Evolutionary conservation across 306 rosid species (phyloP).

Genomic region (Vachellia collinsii): DNA sequence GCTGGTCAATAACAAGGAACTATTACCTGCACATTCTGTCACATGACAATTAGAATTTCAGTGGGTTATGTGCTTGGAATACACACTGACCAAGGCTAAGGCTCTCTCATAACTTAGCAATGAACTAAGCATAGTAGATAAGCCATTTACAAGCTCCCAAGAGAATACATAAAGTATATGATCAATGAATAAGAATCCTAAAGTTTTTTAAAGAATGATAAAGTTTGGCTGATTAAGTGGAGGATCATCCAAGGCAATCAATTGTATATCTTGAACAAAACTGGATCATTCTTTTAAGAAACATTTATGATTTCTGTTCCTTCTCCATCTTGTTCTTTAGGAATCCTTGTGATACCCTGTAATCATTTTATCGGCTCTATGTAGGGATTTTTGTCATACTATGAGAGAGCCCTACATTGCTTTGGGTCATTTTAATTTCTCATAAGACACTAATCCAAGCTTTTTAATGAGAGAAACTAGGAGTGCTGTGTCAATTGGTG

Average conservation of each 20-base stretch:
- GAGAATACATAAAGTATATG: neutral
- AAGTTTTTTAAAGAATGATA: neutral
- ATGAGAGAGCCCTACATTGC: neutral
- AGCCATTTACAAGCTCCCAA: neutral
- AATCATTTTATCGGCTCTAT: neutral
- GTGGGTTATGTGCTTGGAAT: neutral
- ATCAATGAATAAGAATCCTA: neutral
- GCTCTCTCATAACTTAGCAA: neutral
- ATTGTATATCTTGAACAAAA: neutral
- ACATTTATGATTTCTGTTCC: neutral
- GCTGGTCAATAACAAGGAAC: neutral
- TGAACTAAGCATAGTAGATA: neutral
- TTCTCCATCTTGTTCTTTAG: neutral
- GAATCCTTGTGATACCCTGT: neutral
- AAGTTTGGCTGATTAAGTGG: neutral
- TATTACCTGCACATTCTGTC: neutral
- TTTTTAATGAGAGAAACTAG: neutral
- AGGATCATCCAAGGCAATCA: neutral
- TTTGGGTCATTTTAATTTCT: neutral
- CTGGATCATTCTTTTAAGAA: neutral
- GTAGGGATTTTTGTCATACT: neutral
- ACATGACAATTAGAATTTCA: neutral
- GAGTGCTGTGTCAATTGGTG: neutral
- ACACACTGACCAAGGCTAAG: neutral
- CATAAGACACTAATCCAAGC: neutral